Evolutionary conservation across 1,284 basidiomycete species (phyloP).

Genomic region (Gastroboletus turbinatus): DNA sequence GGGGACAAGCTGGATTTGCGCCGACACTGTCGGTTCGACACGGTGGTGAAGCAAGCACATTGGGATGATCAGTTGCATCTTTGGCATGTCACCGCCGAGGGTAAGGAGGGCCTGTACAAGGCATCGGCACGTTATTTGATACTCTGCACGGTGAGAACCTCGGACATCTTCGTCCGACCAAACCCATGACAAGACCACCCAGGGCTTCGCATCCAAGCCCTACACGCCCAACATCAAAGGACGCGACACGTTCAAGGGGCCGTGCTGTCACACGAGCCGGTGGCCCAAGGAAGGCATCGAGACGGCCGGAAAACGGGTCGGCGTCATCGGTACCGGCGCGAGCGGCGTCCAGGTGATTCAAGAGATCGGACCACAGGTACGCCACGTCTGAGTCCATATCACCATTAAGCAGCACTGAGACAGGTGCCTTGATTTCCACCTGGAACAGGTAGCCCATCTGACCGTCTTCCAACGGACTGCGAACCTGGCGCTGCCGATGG

Average conservation of each 20-base stretch:
- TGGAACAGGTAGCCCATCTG: slow-evolving; percentile 10
- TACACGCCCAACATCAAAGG: slow-evolving; percentile 17
- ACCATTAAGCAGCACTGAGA: neutral
- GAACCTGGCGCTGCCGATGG: slow-evolving; percentile 18
- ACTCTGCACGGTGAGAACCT: slow-evolving; percentile 8
- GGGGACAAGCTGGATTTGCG: slow-evolving; percentile 18
- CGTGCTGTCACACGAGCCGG: slow-evolving; percentile 5
- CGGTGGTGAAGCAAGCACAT: slow-evolving; percentile 11
- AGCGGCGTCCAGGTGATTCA: slow-evolving; percentile 18
- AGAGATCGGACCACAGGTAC: slow-evolving; percentile 16
- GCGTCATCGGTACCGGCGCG: slow-evolving; percentile 15
- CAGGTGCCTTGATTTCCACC: neutral
- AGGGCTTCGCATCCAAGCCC: slow-evolving; percentile 12
- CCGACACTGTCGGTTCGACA: slow-evolving; percentile 14
- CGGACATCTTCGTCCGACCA: no score
- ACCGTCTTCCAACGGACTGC: slow-evolving; percentile 23
- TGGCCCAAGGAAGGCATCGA: slow-evolving; percentile 17
- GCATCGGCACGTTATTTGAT: slow-evolving; percentile 9
- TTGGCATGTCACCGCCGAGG: slow-evolving; percentile 15
- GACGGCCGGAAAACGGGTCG: slow-evolving; percentile 11
- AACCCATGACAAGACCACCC: neutral
- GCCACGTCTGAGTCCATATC: neutral
- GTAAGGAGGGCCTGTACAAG: slow-evolving; percentile 2
- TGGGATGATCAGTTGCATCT: slow-evolving; percentile 18
- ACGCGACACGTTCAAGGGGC: slow-evolving; percentile 9